Base-by-base conservation (phyloP, 1,139 yeast genomes). In the Yamadazyma buinensis region DNA sequence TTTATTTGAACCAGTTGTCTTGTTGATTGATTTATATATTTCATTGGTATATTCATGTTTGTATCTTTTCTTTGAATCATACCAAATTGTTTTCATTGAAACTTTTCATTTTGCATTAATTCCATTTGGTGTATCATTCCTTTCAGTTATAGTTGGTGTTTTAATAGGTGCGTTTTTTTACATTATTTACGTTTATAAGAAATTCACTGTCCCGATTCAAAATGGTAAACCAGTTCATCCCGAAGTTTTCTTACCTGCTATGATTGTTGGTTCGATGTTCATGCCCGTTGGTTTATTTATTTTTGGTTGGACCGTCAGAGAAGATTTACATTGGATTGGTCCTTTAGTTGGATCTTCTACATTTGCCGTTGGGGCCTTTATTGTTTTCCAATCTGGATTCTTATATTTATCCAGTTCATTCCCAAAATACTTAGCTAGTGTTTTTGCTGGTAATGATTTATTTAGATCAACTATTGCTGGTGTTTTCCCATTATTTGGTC, bases 401-500 rank as follows among this genome's bases (percentile, higher is more conserved):
- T 60, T 59, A 44, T 62, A 61, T 41, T 47, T 62, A 48, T 55
- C 61, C 7, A 50, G 49, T 47, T 41, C 49, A 2, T 70, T 64
- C 51, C 58, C 53, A 34, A 52, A 61, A 33, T 68, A 65, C 46
- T 53, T 72, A 49, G 84, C 83, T 0, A 75, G 82, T 3, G 80
- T 75, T 4, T 76, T 74, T 51, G 81, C 82, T 2, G 72, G 77
- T 23, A 77, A 76, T 46, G 76, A 67, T n/a, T 57, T 76, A 34
- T 64, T 67, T 44, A 64, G 84, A 46, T 67, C 80, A 1, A 58
- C 61, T 3, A 63, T 75, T 49, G 85, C 81, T 0, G 78, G 79
- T 26, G 74, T 73, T 3, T 80, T 80, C 64, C 85, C 86, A 29
- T 57, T 80, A 31, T 77, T 80, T 49, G 84, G 80, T 4, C 52